phyloP scores from a whole-genome alignment of 2,329 filamentous ascomycete species.

The Drechslera avenae region DNA sequence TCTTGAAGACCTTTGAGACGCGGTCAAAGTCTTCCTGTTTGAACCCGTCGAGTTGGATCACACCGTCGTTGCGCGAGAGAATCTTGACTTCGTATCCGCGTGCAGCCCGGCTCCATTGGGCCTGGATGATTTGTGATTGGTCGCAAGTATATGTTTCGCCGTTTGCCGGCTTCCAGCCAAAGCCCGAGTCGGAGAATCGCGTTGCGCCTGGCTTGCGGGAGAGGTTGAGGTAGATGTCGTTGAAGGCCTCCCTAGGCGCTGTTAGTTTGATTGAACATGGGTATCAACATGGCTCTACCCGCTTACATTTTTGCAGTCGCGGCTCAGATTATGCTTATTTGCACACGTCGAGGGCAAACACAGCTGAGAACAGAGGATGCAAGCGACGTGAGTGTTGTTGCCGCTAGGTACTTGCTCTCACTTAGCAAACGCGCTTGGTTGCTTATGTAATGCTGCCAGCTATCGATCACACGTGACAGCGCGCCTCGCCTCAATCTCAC shows the following conservation, averaged over 20 bases:
- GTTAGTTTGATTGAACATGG: not conserved
- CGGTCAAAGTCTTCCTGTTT: slow-evolving; percentile 93
- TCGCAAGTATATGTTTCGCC: slow-evolving; percentile 95
- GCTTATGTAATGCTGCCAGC: slow-evolving; percentile 9
- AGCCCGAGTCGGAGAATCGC: slow-evolving; percentile 89
- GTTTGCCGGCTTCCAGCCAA: slow-evolving; percentile 90
- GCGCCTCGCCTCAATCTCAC: slow-evolving; percentile 1
- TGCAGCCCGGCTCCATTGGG: slow-evolving; percentile 93
- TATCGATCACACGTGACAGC: slow-evolving; percentile 8
- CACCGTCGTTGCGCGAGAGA: slow-evolving; percentile 77
- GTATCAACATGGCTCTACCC: not conserved
- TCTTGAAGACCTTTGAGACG: slow-evolving; percentile 90
- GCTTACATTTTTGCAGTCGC: slow-evolving; percentile 10
- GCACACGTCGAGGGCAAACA: not conserved
- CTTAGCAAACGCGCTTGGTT: slow-evolving; percentile 17
- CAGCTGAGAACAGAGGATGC: not conserved
- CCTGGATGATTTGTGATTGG: slow-evolving; percentile 78
- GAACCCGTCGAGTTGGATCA: slow-evolving; percentile 95
- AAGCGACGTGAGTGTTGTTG: slow-evolving; percentile 4
- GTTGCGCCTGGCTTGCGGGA: slow-evolving; percentile 92
- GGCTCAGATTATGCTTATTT: not conserved
- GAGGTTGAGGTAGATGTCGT: slow-evolving; percentile 94
- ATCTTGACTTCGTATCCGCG: slow-evolving; percentile 95
- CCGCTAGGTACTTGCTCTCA: slow-evolving; percentile 7
- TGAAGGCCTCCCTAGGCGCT: slow-evolving; percentile 81